These are phyloP conservation scores for Apiosordaria backusii DNA, from an alignment of 495 filamentous ascomycete genomes.

Conservation along the genomic window DNA sequence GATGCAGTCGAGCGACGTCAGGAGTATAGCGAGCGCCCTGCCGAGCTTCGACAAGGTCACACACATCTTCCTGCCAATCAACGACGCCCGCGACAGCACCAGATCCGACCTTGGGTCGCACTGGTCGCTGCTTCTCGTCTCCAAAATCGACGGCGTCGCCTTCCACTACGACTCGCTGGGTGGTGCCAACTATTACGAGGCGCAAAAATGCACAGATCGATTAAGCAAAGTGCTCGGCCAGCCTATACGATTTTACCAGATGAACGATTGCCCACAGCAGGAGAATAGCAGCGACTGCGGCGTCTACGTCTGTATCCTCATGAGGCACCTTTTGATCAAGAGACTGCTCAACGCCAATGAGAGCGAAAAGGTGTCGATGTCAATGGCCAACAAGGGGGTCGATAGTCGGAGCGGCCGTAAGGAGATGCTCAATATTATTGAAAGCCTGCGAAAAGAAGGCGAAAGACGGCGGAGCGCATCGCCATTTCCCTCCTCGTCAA, in stretches of 20 bases:
- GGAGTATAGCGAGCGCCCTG: constrained; percentile 67
- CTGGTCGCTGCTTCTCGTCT: constrained; percentile 92
- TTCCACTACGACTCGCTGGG: constrained; percentile 96
- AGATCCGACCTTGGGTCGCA: constrained; percentile 86
- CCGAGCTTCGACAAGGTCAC: constrained; percentile 77
- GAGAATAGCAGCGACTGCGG: constrained; percentile 92
- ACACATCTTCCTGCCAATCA: constrained; percentile 96
- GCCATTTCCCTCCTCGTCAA: constrained; percentile 28
- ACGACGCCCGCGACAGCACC: constrained; percentile 73
- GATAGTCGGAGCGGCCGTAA: constrained; percentile 73
- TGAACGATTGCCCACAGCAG: constrained; percentile 85
- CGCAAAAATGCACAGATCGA: constrained; percentile 59
- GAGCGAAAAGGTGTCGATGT: constrained; percentile 87
- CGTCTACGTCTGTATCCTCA: constrained; percentile 91
- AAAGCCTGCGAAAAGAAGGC: constrained; percentile 75
- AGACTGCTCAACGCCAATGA: constrained; percentile 72
- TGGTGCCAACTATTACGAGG: constrained; percentile 71
- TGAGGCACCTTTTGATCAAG: constrained; percentile 83
- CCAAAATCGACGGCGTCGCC: constrained; percentile 79
- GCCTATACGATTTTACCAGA: constrained; percentile 64
- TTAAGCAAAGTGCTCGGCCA: constrained; percentile 66
- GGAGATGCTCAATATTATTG: constrained; percentile 85
- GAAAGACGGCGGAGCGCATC: constrained; percentile 57
- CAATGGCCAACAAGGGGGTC: constrained; percentile 72
- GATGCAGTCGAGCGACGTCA: constrained; percentile 73